Conservation (phyloP, 2,329 filamentous ascomycete genomes). For the Gnomoniopsis smithogilvyi region DNA sequence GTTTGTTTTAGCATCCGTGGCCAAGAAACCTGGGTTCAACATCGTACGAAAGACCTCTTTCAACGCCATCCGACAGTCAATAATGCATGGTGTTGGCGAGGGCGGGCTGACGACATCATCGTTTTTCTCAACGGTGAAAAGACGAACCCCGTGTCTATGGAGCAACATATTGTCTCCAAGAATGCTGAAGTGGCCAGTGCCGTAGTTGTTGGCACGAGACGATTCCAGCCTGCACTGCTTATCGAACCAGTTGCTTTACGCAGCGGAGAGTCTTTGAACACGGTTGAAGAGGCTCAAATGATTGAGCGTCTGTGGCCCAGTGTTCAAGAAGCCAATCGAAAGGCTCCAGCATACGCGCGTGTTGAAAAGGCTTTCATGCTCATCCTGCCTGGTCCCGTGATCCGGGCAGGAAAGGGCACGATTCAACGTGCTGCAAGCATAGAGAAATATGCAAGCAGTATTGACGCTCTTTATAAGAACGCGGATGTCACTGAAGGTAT, state of each 20-base stretch:
- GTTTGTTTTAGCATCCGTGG: constrained; percentile 7
- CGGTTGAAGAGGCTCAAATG: constrained; percentile 22
- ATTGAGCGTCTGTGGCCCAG: constrained; percentile 11
- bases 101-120: constrained; percentile 28
- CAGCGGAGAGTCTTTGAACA: constrained; percentile 3
- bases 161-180: constrained; percentile 20
- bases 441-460: constrained; percentile 15
- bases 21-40: constrained; percentile 20
- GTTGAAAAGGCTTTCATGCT: constrained; percentile 38
- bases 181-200: constrained; percentile 1
- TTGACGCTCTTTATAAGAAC: not conserved
- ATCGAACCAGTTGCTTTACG: constrained; percentile 48
- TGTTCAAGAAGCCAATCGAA: not conserved
- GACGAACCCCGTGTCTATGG: constrained; percentile 27
- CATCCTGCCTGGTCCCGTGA: constrained; percentile 29
- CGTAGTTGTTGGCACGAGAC: not conserved
- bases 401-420: constrained; percentile 35
- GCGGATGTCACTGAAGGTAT: not conserved
- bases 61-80: constrained; percentile 37
- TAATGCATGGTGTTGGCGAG: constrained; percentile 33
- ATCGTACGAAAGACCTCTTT: constrained; percentile 43
- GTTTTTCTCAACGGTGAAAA: constrained; percentile 30
- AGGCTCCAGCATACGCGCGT: not conserved
- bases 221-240: constrained; percentile 4
- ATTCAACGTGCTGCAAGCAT: constrained; percentile 7